Evolutionary conservation across 2,329 filamentous ascomycete genomes (phyloP).

Genomic region (Thermothelomyces thermophilus): DNA sequence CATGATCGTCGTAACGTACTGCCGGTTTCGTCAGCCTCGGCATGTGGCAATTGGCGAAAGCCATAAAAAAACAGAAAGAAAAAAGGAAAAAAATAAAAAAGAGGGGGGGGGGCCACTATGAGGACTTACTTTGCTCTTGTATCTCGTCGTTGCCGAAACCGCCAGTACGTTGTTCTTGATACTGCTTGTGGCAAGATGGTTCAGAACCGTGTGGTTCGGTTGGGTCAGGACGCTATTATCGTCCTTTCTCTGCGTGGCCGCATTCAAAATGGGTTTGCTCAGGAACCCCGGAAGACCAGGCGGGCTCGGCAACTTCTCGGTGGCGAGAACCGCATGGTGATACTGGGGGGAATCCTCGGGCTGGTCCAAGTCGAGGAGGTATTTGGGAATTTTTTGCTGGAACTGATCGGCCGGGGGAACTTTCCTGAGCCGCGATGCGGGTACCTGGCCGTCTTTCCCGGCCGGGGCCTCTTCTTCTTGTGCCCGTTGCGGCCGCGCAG

Average conservation of each 20-base stretch:
- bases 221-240: conserved; percentile 95
- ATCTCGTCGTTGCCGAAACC: conserved; percentile 93
- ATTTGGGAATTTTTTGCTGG: conserved; percentile 69
- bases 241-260: conserved; percentile 86
- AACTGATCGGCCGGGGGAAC: conserved; percentile 56
- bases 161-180: conserved; percentile 96
- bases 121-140: conserved; percentile 81
- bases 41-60: too few species aligned
- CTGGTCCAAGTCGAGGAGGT: conserved; percentile 80
- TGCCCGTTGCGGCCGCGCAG: conserved; percentile 24
- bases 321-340: conserved; percentile 65
- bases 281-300: conserved; percentile 85
- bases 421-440: conserved; percentile 46
- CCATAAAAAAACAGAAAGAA: too few species aligned
- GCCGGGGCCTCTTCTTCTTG: conserved; percentile 31
- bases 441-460: conserved; percentile 38
- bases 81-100: too few species aligned
- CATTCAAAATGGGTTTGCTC: conserved; percentile 90
- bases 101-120: too few species aligned
- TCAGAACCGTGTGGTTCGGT: conserved; percentile 94
- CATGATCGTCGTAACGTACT: conserved; percentile 97
- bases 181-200: conserved; percentile 93
- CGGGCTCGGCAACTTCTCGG: conserved; percentile 73
- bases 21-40: conserved; percentile 21
- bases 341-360: conserved; percentile 71